A percentile compares a stretch with the other conserved stretches of the same genome.
Evolutionary conservation across 2,329 filamentous ascomycete species (phyloP).

Genomic region (Zymoseptoria pseudotritici): DNA sequence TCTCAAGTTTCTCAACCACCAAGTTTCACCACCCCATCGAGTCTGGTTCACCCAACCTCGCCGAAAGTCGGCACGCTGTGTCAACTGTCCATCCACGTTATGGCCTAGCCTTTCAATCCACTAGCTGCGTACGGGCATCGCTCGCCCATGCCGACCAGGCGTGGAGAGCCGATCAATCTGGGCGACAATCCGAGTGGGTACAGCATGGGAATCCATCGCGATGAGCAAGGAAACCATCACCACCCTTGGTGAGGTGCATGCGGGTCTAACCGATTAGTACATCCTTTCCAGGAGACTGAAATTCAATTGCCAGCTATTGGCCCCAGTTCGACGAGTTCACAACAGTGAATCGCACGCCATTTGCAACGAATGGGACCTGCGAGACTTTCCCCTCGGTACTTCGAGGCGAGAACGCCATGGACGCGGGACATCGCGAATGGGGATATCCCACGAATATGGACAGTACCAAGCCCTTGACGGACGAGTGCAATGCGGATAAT

Average conservation of each 20-base stretch:
- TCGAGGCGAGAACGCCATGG: not conserved
- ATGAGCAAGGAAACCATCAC: not conserved
- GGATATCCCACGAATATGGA: not conserved
- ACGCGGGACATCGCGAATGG: not conserved
- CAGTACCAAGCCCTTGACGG: not conserved
- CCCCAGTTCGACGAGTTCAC: not conserved
- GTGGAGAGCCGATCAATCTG: not conserved
- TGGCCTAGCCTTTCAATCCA: not conserved
- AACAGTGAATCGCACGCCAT: not conserved
- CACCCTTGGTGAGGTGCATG: not conserved
- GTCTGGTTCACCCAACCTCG: not conserved
- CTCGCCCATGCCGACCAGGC: not conserved
- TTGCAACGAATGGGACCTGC: not conserved
- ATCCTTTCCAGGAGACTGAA: not conserved
- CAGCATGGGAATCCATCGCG: not conserved
- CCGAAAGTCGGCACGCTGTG: not conserved
- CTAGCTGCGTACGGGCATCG: not conserved
- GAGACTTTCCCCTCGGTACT: not conserved
- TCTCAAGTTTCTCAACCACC: not conserved
- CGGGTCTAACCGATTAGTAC: not conserved
- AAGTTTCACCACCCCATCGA: not conserved
- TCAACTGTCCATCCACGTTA: not conserved
- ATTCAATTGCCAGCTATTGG: not conserved
- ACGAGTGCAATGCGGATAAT: not conserved
- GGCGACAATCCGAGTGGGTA: not conserved